These are phyloP conservation scores for Arthrobotrys sphaeroides DNA, from an alignment of 2,329 filamentous ascomycete species.

Conservation along the genomic window DNA sequence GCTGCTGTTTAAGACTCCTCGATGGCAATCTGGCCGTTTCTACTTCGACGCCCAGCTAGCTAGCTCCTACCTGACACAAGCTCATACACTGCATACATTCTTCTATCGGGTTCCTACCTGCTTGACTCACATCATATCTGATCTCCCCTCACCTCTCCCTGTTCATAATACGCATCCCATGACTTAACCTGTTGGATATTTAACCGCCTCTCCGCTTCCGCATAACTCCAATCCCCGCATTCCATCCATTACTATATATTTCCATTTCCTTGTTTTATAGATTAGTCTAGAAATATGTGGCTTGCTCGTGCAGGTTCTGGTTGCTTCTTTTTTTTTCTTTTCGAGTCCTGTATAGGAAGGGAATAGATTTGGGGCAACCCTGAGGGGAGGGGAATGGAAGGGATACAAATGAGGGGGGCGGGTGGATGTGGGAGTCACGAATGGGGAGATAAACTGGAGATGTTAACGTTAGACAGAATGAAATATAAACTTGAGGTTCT, in stretches of 20 bases:
- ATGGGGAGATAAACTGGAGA: background rate
- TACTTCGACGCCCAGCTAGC: too few relatives aligned
- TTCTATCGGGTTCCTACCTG: background rate
- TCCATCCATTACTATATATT: background rate
- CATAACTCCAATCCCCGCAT: background rate
- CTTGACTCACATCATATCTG: slow-evolving; percentile 8
- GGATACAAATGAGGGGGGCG: background rate
- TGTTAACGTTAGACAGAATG: too few relatives aligned
- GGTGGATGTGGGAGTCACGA: background rate
- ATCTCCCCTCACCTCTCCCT: background rate
- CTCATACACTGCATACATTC: too few relatives aligned
- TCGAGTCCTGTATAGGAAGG: slow-evolving; percentile 26
- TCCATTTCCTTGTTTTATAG: background rate
- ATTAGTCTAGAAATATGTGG: background rate
- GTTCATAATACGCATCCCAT: background rate
- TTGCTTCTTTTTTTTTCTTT: background rate
- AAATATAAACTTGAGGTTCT: background rate
- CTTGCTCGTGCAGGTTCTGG: background rate
- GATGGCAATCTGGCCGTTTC: background rate
- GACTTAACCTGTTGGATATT: background rate
- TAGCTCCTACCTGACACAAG: too few relatives aligned
- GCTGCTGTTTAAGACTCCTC: background rate
- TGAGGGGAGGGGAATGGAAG: background rate
- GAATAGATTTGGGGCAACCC: slow-evolving; percentile 42
- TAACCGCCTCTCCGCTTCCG: background rate